A percentile compares a stretch with the other conserved stretches of the same genome.
Conservation (phyloP, 2,329 filamentous ascomycete species). For the Colletotrichum acutatum region DNA sequence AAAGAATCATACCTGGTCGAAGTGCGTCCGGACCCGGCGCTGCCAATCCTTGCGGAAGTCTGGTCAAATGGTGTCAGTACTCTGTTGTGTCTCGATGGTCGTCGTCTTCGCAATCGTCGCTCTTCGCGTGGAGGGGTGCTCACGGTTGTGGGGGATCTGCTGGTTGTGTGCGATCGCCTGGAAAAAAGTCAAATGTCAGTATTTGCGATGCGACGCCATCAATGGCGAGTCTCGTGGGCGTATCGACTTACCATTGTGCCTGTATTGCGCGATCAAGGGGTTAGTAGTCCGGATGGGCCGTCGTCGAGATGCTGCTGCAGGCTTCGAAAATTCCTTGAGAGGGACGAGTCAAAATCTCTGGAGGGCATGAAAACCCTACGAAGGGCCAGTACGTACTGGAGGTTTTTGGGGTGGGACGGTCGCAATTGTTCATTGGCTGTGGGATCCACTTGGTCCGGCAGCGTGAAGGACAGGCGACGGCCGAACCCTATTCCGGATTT, state of each 20-base stretch:
- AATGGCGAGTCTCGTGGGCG: conserved; percentile 10
- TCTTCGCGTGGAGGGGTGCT: conserved; percentile 50
- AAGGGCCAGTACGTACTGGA: conserved; percentile 32
- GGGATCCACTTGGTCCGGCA: not conserved
- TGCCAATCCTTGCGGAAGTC: conserved; percentile 99
- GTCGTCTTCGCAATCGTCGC: conserved; percentile 41
- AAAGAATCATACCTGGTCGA: conserved; percentile 87
- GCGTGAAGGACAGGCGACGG: conserved; percentile 27
- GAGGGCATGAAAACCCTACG: conserved; percentile 58
- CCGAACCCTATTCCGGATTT: conserved; percentile 16
- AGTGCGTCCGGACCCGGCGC: conserved; percentile 98
- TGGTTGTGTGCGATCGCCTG: conserved; percentile 99
- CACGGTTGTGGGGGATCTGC: conserved; percentile 96
- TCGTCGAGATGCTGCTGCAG: conserved; percentile 35
- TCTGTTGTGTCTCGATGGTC: conserved; percentile 21
- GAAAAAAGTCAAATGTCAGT: conserved; percentile 31
- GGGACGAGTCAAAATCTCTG: conserved; percentile 50
- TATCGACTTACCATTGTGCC: conserved; percentile 61
- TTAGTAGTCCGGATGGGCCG: conserved; percentile 37
- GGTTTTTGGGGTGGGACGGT: conserved; percentile 6
- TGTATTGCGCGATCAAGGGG: conserved; percentile 59
- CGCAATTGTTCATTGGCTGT: conserved; percentile 7
- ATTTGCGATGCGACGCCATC: conserved; percentile 11
- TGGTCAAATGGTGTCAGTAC: conserved; percentile 58
- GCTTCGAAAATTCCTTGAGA: conserved; percentile 42